Conservation (phyloP, 305 asterid species). For the Fraxinus floribunda region DNA sequence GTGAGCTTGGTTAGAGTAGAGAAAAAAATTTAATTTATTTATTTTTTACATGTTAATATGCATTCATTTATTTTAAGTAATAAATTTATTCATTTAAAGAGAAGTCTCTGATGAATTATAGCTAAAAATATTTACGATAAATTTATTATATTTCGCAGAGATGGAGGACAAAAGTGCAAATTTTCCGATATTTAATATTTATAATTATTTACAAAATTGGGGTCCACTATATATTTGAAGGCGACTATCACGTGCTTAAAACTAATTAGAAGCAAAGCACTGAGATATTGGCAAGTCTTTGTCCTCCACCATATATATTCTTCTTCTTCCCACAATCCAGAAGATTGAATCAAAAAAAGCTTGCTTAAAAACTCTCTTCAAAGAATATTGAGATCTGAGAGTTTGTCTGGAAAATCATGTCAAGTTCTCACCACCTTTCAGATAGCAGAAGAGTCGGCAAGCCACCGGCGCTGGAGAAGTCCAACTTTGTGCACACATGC, state of each 20-base stretch:
- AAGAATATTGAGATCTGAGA: neutral
- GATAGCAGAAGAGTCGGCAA: conserved; percentile 26
- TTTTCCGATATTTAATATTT: too few relatives aligned
- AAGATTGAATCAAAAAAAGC: neutral
- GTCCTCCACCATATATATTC: neutral
- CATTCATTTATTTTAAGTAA: too few relatives aligned
- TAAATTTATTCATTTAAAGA: too few relatives aligned
- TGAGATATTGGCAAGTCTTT: conserved; percentile 9
- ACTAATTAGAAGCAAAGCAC: neutral
- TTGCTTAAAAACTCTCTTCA: neutral
- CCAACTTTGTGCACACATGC: conserved; percentile 61
- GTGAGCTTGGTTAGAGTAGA: too few relatives aligned
- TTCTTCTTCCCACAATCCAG: neutral
- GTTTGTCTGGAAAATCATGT: conserved; percentile 35
- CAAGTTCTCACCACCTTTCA: conserved; percentile 26
- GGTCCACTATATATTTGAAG: neutral
- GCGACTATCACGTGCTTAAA: conserved; percentile 42
- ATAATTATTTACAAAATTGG: too few relatives aligned
- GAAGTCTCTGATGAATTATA: neutral
- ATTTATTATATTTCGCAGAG: neutral
- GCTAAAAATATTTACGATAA: neutral
- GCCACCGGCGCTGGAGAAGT: conserved; percentile 37
- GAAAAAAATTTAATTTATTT: too few relatives aligned
- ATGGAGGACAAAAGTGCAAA: neutral
- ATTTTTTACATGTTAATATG: too few relatives aligned